Base-by-base conservation (phyloP, 2,329 filamentous ascomycete genomes). In the Fusarium austroafricanum region DNA sequence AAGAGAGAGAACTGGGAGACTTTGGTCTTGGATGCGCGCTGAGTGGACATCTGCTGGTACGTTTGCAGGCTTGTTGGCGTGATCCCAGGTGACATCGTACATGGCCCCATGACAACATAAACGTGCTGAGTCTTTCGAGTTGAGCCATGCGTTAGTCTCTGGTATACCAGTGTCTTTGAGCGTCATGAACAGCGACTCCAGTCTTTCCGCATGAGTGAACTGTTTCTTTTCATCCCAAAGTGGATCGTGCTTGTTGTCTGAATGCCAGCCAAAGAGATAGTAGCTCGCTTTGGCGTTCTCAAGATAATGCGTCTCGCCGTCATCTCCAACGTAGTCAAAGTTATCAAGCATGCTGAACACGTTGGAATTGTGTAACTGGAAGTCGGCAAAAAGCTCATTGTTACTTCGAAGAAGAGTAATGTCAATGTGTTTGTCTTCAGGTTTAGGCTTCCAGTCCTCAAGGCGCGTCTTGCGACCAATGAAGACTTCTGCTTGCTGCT, bases 341-440 rank as follows among this genome's bases (percentile, higher is more conserved):
- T 40, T 51, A 17, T 51, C 35, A 7, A 51, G 15, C 26, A 51
- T 51, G 7, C 47, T 51, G 26, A 51, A 51, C 8, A 40, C 35
- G 5, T 51, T 51, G 9, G 37, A 23, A 10, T 51, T 51, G 14
- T 51, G 47, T 12, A 51, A 12, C 35, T 51, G 47, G 3, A 51
- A 51, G 26, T 51, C 47, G 39, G 47, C 47, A 21, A 51, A 51
- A 2, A 51, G 47, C 8, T 51, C 35, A 12, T 51, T 51, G 5
- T 37, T 17, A 11, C 47, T 51, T 3, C n/a, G 47, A 9, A 51
- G 26, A 6, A 51, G 47, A 9, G 12, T 51, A 23, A 40, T 51
- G n/a, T 37, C 35, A 37, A 37, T 37, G 35, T 37, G 35, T 10
- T 37, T 37, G 15, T 37, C 35, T n/a, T 51, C 18, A 17, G 46